A percentile compares a stretch with the other conserved stretches of the same genome.
phyloP scores from a whole-genome alignment of 2,329 filamentous ascomycete species.

The Colletotrichum camelliae region DNA sequence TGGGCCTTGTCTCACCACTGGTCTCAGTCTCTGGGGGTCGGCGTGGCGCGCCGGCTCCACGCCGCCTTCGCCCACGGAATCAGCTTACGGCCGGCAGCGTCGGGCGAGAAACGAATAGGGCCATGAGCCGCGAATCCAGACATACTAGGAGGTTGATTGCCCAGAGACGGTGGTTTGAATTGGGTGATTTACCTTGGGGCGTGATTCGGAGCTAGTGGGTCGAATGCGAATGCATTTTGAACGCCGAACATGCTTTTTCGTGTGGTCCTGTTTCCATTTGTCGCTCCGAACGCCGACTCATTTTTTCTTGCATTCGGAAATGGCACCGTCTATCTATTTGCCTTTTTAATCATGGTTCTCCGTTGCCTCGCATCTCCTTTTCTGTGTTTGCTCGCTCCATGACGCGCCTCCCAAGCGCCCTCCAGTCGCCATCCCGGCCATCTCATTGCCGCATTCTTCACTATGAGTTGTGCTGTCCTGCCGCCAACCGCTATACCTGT shows the following conservation, averaged over 20 bases:
- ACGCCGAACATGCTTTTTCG: constrained; percentile 17
- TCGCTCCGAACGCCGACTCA: constrained; percentile 15
- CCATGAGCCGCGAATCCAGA: background rate
- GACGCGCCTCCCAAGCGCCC: background rate
- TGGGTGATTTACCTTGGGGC: background rate
- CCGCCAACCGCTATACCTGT: background rate
- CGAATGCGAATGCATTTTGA: constrained; percentile 4
- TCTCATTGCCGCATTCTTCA: background rate
- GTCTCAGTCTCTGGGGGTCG: background rate
- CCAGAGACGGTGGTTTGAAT: background rate
- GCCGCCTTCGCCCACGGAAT: constrained; percentile 9
- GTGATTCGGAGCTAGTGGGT: background rate
- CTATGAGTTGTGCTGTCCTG: constrained; percentile 7
- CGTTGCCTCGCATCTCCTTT: background rate
- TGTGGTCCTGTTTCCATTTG: background rate
- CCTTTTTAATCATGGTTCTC: background rate
- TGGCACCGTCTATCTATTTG: background rate
- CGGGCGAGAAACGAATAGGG: background rate
- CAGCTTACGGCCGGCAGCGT: constrained; percentile 20
- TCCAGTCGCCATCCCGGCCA: background rate
- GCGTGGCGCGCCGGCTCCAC: constrained; percentile 7
- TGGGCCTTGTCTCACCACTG: background rate
- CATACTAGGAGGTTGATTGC: background rate
- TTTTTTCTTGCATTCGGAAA: background rate
- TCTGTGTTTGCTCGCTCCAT: background rate